Base-by-base conservation (phyloP, 192 early-diverging fungal species). In the Chytriomyces sp. region DNA sequence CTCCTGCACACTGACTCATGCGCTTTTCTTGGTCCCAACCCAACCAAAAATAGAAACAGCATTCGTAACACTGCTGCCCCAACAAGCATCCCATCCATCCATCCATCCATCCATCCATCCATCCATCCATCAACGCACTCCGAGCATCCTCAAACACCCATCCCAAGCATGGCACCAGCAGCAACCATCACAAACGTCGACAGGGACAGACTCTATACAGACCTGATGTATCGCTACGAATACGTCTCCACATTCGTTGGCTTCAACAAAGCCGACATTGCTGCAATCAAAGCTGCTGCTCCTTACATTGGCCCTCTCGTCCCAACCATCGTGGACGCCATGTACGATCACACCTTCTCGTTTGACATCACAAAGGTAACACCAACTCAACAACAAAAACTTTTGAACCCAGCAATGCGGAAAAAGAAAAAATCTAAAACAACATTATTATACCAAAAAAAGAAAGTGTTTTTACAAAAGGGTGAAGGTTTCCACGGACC, bases 201-300 rank as follows among this genome's bases (percentile, higher is more conserved):
- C 62, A 82, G 86, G 64, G 81, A 86, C 50, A 80, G 87, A 44
- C 83, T 94, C 20, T 93, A 94, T 81, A 86, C 87, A 45, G 93
- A 94, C 72, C 44, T 88, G 24, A 69, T 85, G 79, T 94, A 94
- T 86, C 90, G 93, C n/a, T 92, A 89, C 79, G 82, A 92, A 50
- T 94, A 93, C 62, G 91, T 94, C 20, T 79, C 91, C 13, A 79
- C 83, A 63, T 93, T 94, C 59, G 86, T 93, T 47, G 91, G 87
- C 53, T 94, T 94, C 76, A 87, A 86, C 59, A 79, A 86, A 16
- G 82, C 82, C 20, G 93, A 94, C 81, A 85, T 91, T 68, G 86
- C 89, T 45, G 84, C 86, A 28, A 92, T 94, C 83, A 86, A 91
- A 68, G 82, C 81, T 23, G 90, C 91, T 2, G 93, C 87, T 6